These are phyloP conservation scores for Orbilia javanica DNA, from an alignment of 2,329 filamentous ascomycete genomes.

Conservation along the genomic window DNA sequence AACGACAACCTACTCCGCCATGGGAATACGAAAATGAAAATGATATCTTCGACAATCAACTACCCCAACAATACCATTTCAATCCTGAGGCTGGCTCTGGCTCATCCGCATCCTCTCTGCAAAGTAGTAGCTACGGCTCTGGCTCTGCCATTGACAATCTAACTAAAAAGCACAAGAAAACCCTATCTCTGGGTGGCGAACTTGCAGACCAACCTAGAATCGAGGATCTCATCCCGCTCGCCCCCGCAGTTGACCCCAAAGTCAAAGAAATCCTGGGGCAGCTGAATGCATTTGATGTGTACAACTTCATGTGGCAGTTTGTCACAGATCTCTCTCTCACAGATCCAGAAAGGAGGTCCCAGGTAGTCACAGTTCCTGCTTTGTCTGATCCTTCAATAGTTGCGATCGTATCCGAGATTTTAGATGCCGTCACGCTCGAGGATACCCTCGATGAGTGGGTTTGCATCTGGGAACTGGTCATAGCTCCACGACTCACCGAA, in stretches of 20 bases:
- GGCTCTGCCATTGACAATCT: conserved; percentile 8
- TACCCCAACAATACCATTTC: background rate
- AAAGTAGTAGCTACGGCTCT: conserved; percentile 6
- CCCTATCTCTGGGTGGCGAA: background rate
- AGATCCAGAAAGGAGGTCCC: background rate
- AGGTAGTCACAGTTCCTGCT: background rate
- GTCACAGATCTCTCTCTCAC: conserved; percentile 6
- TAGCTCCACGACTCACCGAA: conserved; percentile 29
- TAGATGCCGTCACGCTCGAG: background rate
- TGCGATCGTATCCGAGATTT: background rate
- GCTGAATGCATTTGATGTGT: conserved; percentile 19
- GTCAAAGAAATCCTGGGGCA: background rate
- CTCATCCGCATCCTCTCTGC: background rate
- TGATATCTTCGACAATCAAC: background rate
- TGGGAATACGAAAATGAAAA: background rate
- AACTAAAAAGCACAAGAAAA: background rate
- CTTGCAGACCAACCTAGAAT: background rate
- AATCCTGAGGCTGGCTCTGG: background rate
- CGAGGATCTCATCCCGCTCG: background rate
- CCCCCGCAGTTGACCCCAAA: background rate
- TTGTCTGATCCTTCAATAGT: conserved; percentile 13
- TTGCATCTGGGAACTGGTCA: conserved; percentile 11
- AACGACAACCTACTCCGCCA: background rate
- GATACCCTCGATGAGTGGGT: conserved; percentile 18
- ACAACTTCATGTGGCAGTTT: conserved; percentile 34